Base-by-base conservation (phyloP, 176 grass and related monocot species). In the Thalia dealbata region DNA sequence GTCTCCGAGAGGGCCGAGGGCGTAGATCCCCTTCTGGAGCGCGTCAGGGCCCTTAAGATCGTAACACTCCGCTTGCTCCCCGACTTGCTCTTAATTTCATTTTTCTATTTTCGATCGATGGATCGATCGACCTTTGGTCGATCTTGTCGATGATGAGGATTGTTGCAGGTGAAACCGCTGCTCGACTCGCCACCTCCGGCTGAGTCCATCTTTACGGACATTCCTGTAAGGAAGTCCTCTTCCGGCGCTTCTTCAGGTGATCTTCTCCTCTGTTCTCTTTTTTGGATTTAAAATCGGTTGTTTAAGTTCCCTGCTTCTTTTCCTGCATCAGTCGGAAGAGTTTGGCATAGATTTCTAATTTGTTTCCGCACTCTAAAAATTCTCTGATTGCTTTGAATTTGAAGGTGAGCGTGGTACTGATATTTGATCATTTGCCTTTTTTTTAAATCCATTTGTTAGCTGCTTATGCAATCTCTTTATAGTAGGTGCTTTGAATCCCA, bases 401-500 rank as follows among this genome's bases (percentile, higher is more conserved):
- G 27, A 10, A 45, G 27, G 13, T 43, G 38, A 12, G 43, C 14
- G n/a, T 44, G 65, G 65, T 2, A 11, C 19, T n/a, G 4, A 58
- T 14, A 68, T 24, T 68, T 44, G 6, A 43, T 22, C 43, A 65
- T 30, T 24, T 19, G 16, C 21, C 29, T 1, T 59, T 50, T 58
- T 7, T n/a, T 22, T 24, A 9, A 45, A 48, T 42, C 3, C 35
- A 59, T 7, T 60, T 16, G 7, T 22, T 44, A 32, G n/a, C 48
- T 75, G 52, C 54, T 63, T 32, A 46, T 38, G 21, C 11, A 18
- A 14, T 30, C 12, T 72, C 76, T 65, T n/a, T 44, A 78, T 1
- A 77, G 64, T 64, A 99, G 85, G 90, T 71, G 79, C 78, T 42
- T 59, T 93, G 79, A 86, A 81, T 61, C 95, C 85, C 19, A 91